Evolutionary conservation across 2,329 filamentous ascomycete species (phyloP).

Genomic region (Ceratocystis harringtonii): DNA sequence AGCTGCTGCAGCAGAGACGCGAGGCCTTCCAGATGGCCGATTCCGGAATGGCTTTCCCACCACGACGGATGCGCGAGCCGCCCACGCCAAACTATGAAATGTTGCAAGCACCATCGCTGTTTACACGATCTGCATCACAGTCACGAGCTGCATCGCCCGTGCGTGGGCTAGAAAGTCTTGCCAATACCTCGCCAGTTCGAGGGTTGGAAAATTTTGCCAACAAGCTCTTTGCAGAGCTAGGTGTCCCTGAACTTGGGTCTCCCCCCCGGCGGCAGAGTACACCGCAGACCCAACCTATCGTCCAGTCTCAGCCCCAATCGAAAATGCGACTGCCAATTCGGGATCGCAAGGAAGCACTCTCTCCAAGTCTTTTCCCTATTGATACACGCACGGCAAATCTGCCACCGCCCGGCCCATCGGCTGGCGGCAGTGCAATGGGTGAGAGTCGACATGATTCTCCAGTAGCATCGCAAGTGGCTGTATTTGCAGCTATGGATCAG

Average conservation of each 20-base stretch:
- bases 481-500: conserved; percentile 50
- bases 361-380: conserved; percentile 7
- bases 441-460: conserved; percentile 10
- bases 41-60: conserved; percentile 28
- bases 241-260: conserved; percentile 30
- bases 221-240: conserved; percentile 44
- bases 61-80: conserved; percentile 17
- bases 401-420: conserved; percentile 6
- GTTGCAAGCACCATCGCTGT: conserved; percentile 15
- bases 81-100: conserved; percentile 18
- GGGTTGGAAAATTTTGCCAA: conserved; percentile 47
- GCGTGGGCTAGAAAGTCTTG: conserved; percentile 28
- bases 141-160: conserved; percentile 35
- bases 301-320: neutral
- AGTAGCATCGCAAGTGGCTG: conserved; percentile 38
- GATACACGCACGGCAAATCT: conserved; percentile 7
- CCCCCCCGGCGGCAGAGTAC: conserved; percentile 22
- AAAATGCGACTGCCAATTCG: conserved; percentile 20
- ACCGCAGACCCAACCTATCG: conserved; percentile 29
- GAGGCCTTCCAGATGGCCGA: conserved; percentile 49
- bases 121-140: conserved; percentile 29
- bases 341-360: conserved; percentile 32
- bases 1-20: conserved; percentile 50
- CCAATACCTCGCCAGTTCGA: conserved; percentile 2
- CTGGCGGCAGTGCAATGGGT: conserved; percentile 5